Evolutionary conservation across 805 yeast genomes (phyloP), one percentile per base, ranked within the genome.

Genomic region (Ogataea paradorogensis): DNA sequence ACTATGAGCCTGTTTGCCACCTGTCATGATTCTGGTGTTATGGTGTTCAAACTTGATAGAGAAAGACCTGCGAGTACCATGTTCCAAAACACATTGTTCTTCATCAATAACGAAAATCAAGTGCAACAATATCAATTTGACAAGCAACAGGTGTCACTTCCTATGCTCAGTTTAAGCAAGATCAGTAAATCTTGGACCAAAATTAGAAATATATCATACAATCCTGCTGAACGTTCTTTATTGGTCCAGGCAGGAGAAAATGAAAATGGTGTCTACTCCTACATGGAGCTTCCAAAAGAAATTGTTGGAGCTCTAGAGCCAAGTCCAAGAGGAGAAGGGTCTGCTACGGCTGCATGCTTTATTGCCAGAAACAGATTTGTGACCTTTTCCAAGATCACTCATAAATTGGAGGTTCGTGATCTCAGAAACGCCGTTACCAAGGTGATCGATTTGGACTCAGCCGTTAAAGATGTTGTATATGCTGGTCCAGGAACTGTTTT

Each of bases 21-120:
- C 22, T 91, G 95, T 55, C 98, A 91, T 66, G 99, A 95, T 65
- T 75, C 89, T 11, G 99, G 99, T 62, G 95, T 89, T 22, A 90
- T 90, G 95, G 95, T 93, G 35, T 95, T 93, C 77, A 93, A 93
- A 68, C 74, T 93, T 46, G 96, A 88, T 63, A 84, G 98, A 62
- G 99, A 93, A 71, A 82, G 99, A 63, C 98, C 99, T 10, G 95
- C 96, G n/a, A 76, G 78, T 54, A 64, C 85, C 5, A 56, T 78
- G 24, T 75, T 73, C 66, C 93, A 85, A 59, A 85, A 85, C 64
- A 80, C 75, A 53, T 64, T 93, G 53, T 76, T 76, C 46, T 91
- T 75, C 58, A 79, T 89, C 54, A 88, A 87, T 64, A 74, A 78
- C 45, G 95, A 88, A 59, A 87, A 84, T 63, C 95, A 88, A 62